phyloP scores from a whole-genome alignment of 2,329 filamentous ascomycete genomes.

The Aspergillus costaricaensis region DNA sequence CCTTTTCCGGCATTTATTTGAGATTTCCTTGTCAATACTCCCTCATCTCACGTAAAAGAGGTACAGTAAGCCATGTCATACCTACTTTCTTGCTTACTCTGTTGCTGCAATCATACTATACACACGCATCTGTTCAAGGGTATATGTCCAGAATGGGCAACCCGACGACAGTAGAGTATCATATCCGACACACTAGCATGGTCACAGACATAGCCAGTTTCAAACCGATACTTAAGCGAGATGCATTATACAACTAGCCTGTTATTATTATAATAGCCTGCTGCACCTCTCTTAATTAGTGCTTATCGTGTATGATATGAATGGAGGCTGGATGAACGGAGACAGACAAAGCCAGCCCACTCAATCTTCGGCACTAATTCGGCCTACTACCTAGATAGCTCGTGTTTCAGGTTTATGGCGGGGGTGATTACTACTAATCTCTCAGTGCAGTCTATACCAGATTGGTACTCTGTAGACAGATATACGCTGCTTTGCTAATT shows the following conservation, averaged over 20 bases:
- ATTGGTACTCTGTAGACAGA: no score
- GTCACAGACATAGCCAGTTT: no score
- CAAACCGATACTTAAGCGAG: no score
- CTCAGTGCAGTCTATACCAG: no score
- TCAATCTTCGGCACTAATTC: background rate
- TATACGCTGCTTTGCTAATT: background rate
- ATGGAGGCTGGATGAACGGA: background rate
- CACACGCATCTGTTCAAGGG: no score
- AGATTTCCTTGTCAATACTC: no score
- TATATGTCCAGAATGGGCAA: no score
- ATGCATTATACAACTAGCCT: no score
- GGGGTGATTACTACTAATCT: background rate
- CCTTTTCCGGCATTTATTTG: background rate
- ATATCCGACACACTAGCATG: no score
- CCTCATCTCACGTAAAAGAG: background rate
- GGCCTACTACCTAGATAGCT: background rate
- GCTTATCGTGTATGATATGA: background rate
- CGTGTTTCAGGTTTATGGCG: slow-evolving; percentile 1
- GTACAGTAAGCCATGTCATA: background rate
- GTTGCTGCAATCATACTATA: no score
- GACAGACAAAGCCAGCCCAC: background rate
- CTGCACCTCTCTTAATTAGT: background rate
- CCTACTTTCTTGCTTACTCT: background rate
- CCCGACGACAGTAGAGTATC: no score
- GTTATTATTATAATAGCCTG: no score